phyloP scores from a whole-genome alignment of 1,284 basidiomycete species.

The Hemileia vastatrix region DNA sequence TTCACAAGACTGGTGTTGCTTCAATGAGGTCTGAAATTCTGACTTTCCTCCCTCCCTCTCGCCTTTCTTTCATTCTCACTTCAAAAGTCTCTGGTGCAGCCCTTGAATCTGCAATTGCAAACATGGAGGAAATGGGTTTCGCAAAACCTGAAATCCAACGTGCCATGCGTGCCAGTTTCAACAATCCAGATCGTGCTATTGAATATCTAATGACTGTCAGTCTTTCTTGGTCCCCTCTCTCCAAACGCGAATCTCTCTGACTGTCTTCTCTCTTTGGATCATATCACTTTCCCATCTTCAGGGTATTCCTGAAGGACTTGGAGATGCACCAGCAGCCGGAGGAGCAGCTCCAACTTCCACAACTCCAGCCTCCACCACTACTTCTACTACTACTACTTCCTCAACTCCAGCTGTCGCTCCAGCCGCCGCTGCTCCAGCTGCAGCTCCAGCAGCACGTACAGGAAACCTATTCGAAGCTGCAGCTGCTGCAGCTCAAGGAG shows the following conservation, averaged over 20 bases:
- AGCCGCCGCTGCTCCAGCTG: not conserved
- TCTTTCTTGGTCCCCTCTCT: slow-evolving; percentile 24
- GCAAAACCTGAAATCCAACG: slow-evolving; percentile 71
- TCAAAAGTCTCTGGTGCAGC: slow-evolving; percentile 56
- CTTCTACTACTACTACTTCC: not conserved
- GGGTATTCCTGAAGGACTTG: slow-evolving; percentile 64
- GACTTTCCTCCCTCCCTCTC: slow-evolving; percentile 18
- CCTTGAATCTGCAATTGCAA: slow-evolving; percentile 63
- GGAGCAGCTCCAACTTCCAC: slow-evolving; percentile 45
- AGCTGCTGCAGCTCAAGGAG: slow-evolving; percentile 41
- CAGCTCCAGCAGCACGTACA: slow-evolving; percentile 40
- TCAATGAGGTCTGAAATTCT: slow-evolving; percentile 5
- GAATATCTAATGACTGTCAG: slow-evolving; percentile 90
- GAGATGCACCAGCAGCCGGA: slow-evolving; percentile 38
- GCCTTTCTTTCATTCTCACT: not conserved
- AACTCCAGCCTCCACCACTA: slow-evolving; percentile 43
- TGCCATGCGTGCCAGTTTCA: slow-evolving; percentile 86
- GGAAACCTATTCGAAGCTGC: slow-evolving; percentile 66
- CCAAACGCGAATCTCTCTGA: not conserved
- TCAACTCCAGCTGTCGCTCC: not conserved
- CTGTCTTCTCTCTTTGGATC: not conserved
- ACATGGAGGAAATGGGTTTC: slow-evolving; percentile 87
- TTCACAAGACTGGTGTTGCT: not conserved
- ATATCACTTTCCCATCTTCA: slow-evolving; percentile 38
- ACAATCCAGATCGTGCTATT: slow-evolving; percentile 95